Conservation (phyloP, 2,329 filamentous ascomycete genomes). For the Xylaria sp. region DNA sequence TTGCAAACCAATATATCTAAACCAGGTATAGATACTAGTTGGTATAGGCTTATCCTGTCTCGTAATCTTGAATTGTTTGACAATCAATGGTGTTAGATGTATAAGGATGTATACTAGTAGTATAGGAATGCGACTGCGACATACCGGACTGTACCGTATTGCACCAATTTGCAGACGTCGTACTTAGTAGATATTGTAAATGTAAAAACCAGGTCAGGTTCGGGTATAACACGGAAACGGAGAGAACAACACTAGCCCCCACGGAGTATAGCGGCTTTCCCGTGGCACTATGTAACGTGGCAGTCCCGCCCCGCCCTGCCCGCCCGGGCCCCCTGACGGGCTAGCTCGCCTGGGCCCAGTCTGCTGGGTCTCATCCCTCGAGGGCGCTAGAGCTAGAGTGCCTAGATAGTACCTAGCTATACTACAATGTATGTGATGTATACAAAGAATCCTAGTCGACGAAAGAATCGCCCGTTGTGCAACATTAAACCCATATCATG, state of each 20-base stretch:
- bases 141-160: background rate
- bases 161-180: too few relatives aligned
- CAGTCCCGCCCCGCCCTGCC: slow-evolving; percentile 8
- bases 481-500: background rate
- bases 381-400: too few relatives aligned
- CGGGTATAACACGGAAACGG: slow-evolving; percentile 14
- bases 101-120: too few relatives aligned
- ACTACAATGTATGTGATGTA: too few relatives aligned
- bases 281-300: slow-evolving; percentile 19
- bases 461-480: too few relatives aligned
- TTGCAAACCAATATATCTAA: background rate
- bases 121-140: too few relatives aligned
- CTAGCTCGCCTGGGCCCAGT: slow-evolving; percentile 15
- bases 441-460: too few relatives aligned
- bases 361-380: slow-evolving; percentile 8
- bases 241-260: background rate
- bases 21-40: too few relatives aligned
- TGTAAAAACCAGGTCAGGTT: background rate
- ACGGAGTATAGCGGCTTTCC: background rate
- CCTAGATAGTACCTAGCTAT: too few relatives aligned
- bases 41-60: too few relatives aligned
- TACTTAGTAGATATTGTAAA: too few relatives aligned
- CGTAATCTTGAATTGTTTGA: background rate
- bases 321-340: background rate
- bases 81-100: background rate